These are phyloP conservation scores for Sindora glabra DNA, from an alignment of 306 rosid genomes.

Conservation along the genomic window DNA sequence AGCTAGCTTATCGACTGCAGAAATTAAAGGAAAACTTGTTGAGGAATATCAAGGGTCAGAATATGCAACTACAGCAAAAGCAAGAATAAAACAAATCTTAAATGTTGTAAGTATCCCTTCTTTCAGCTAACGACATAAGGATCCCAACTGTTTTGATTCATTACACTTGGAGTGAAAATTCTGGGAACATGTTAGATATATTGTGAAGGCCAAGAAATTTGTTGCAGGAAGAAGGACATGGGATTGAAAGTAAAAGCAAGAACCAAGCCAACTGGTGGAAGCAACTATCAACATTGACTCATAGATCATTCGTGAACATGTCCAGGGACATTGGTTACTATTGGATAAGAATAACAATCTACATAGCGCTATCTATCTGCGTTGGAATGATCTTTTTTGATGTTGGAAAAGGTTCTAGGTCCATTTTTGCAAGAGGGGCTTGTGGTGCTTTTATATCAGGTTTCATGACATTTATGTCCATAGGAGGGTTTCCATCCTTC, in stretches of 20 bases:
- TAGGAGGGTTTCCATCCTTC: slow-evolving; percentile 94
- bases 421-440: slow-evolving; percentile 81
- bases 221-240: slow-evolving; percentile 40
- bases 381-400: slow-evolving; percentile 63
- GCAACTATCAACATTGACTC: slow-evolving; percentile 67
- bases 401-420: slow-evolving; percentile 49
- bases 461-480: slow-evolving; percentile 93
- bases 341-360: slow-evolving; percentile 72
- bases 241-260: slow-evolving; percentile 31
- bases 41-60: slow-evolving; percentile 47
- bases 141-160: neutral
- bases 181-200: neutral
- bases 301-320: slow-evolving; percentile 80
- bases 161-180: neutral
- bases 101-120: slow-evolving; percentile 23
- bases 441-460: slow-evolving; percentile 83
- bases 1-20: slow-evolving; percentile 23
- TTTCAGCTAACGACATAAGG: neutral
- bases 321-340: slow-evolving; percentile 80
- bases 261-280: slow-evolving; percentile 71
- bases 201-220: neutral
- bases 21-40: slow-evolving; percentile 28
- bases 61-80: slow-evolving; percentile 29
- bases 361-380: slow-evolving; percentile 53
- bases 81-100: slow-evolving; percentile 31